Evolutionary conservation across 495 filamentous ascomycete species (phyloP), one percentile per base, ranked within the genome.

Genomic region (Talaromyces ruber): DNA sequence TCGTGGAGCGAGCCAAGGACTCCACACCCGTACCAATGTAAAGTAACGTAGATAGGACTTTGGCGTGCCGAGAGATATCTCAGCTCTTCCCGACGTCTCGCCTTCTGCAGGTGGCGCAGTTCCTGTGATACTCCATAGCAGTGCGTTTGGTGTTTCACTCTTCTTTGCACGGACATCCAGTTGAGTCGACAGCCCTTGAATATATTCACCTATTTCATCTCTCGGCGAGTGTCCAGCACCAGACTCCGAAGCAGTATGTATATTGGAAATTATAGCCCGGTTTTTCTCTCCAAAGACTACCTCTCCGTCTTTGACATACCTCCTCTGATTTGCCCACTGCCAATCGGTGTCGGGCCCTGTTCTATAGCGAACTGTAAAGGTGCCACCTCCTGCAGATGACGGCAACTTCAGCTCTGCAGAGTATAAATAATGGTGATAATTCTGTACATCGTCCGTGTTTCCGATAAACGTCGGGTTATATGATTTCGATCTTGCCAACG

Each of bases 1-100:
- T 16, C 91, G 79, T 22, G 94, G 94, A 0, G 88, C 90, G 14
- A 98, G 77, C 94, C 94, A 98, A 1, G 92, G 86, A 29, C 77
- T 80, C 83, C 87, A 92, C 2, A 88, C 74, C n/a, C 91, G 85
- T 14, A 92, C 87, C 6, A 94, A 73, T 4, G 90, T 83, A 67
- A 96, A 92, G 81, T 90, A 93, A 62, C 86, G 72, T 11, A 68
- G 69, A 55, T 74, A 70, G 25, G 72, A 76, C 59, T 81, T 86
- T 21, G 90, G 87, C 1, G 74, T 69, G 0, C 92, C 92, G 8
- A 97, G 78, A 9, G 76, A 77, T 29, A 87, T 68, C 50, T 81
- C 71, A 14, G 74, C 78, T 57, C 79, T 76, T 0, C 82, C 78
- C 7, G 91, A 89, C 2, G 71, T 67, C 29, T 80, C 77, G 7